Evolutionary conservation across 208 protist genomes (phyloP), one percentile per base, ranked within the genome.

Genomic region (Crithidia sp.): DNA sequence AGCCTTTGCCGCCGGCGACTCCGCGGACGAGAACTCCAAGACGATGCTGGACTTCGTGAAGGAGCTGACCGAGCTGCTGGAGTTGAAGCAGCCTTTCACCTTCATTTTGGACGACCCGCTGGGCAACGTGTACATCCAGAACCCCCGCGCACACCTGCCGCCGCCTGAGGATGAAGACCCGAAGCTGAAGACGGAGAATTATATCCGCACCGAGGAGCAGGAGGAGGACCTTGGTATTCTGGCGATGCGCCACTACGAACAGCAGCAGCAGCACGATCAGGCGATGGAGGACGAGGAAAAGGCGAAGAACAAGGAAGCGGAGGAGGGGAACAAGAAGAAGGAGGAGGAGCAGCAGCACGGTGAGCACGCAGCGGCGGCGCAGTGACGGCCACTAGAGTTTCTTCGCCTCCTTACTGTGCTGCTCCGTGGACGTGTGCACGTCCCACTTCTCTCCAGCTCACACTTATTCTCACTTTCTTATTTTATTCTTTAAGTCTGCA

Each of bases 91-190:
- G 40, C 71, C 76, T 13, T 98, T 98, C 68, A 98, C 96, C 7
- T 91, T 98, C 41, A 93, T 97, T 55, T 78, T 98, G 55, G 96
- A 98, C 67, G 97, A 98, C 76, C 95, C 96, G 0, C 74, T 98
- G 2, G 81, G 86, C 9, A 98, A 97, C 71, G 84, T 93, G 55
- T 98, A 98, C 82, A 92, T 98, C 53, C 95, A 98, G 72, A 97
- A 97, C 81, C 89, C 95, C 7, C 84, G 91, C n/a, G 84, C 89
- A 2, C 93, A 97, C 68, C 73, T 97, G 9, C 84, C 90, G 39
- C 89, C 87, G 28, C 90, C 90, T 13, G 94, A 96, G 39, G 82
- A 94, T 63, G 65, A 67, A n/a, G 97, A 98, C 77, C 93, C 96
- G 43, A 70, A 86, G 50, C 74, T 98, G 39, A 76, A 68, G 50